Base-by-base conservation (phyloP, 2,329 filamentous ascomycete species). In the Fusarium citri region DNA sequence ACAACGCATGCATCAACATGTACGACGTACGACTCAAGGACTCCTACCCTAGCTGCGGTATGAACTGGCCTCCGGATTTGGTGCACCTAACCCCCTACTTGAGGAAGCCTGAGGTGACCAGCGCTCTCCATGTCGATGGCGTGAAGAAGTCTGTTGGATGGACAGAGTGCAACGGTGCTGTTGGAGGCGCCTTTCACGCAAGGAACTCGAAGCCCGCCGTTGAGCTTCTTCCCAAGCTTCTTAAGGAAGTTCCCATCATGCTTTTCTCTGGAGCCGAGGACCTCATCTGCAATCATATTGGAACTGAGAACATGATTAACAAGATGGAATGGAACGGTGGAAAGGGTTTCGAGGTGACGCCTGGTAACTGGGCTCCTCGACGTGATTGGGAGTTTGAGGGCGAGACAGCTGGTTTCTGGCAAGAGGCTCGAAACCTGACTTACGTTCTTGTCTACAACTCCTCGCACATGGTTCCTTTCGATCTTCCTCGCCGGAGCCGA, bases 391-490 rank as follows among this genome's bases (percentile, higher is more conserved):
- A 90, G 2, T 98, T 98, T 72, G 96, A 98, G 80, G 93, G 91
- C 66, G 88, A 97, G 73, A 83, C 89, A 3, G 94, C 94, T 6
- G 96, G 96, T 25, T 93, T 97, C 77, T 99, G 95, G 85, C 97
- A 99, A 80, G 89, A 94, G 78, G 95, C 96, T 3, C 90, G 97
- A 71, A 99, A 99, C 81, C 83, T 99, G 66, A 98, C 96, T 1
- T 99, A 99, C 77, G 91, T 99, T 31, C 86, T 97, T 42, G 97
- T 98, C 82, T 93, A 97, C 84, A 97, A 99, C 79, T 90, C 94
- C 18, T 97, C 93, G 51, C 96, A 99, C 80, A 99, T 99, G 96
- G 96, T 99, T 2, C 97, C 96, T 1, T 98, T 96, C 76, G 95
- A 99, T 80, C 92, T 92, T 74, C 91, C 95, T 2, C 90, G 94